phyloP scores from a whole-genome alignment of 2,329 filamentous ascomycete genomes.

The Calonectria crousiana region DNA sequence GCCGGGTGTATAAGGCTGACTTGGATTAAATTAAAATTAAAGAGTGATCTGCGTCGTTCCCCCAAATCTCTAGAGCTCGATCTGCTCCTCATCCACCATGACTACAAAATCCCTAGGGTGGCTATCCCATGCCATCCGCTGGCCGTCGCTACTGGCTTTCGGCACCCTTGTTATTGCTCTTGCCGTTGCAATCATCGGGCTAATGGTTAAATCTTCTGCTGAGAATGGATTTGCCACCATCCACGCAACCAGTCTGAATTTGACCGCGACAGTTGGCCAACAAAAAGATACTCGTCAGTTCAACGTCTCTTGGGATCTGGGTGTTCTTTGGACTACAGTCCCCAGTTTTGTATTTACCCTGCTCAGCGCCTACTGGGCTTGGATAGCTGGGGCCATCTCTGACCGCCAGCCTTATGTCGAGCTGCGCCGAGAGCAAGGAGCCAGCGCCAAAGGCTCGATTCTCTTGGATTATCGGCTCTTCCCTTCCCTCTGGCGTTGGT shows the following conservation, averaged over 20 bases:
- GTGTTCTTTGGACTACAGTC: neutral
- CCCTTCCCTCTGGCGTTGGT: conserved; percentile 26
- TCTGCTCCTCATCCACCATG: neutral
- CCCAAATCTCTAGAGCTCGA: no score
- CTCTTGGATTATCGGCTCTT: conserved; percentile 27
- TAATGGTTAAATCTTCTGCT: neutral
- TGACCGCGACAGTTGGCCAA: neutral
- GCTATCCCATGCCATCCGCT: neutral
- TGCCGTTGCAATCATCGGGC: neutral
- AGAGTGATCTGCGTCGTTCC: no score
- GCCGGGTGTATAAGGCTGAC: neutral
- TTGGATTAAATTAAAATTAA: neutral
- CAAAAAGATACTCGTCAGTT: neutral
- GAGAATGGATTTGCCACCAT: neutral
- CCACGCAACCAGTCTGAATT: neutral
- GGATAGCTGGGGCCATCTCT: conserved; percentile 27
- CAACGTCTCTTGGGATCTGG: neutral
- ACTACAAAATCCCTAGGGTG: neutral
- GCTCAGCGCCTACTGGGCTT: neutral
- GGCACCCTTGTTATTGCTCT: neutral
- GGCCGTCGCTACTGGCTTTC: neutral
- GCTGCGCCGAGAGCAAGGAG: conserved; percentile 21
- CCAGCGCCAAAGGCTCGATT: conserved; percentile 18
- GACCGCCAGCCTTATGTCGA: conserved; percentile 33
- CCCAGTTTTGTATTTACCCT: neutral